These are phyloP conservation scores for Infundibulicybe gibba DNA, from an alignment of 768 basidiomycete species.

Conservation along the genomic window DNA sequence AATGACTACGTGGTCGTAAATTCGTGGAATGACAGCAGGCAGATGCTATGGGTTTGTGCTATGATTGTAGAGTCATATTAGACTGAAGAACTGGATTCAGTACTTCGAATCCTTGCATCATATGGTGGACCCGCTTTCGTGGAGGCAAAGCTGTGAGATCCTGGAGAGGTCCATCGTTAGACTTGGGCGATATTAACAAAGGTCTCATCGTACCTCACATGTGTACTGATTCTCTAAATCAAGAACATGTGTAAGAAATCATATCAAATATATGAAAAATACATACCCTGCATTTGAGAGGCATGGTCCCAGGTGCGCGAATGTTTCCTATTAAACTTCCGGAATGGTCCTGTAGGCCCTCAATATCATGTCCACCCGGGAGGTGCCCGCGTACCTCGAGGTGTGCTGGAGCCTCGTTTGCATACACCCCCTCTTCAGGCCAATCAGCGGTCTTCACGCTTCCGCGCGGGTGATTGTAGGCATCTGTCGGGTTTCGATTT, in stretches of 20 bases:
- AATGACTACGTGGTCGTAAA: no score
- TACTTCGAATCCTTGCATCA: constrained; percentile 57
- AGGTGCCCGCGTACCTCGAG: constrained; percentile 33
- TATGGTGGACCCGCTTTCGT: constrained; percentile 64
- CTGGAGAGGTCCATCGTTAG: constrained; percentile 26
- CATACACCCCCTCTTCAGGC: constrained; percentile 41
- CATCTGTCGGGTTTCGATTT: constrained; percentile 34
- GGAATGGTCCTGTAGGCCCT: constrained; percentile 30
- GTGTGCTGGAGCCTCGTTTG: constrained; percentile 36
- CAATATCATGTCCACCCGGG: constrained; percentile 4
- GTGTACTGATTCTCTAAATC: constrained; percentile 36
- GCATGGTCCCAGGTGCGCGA: constrained; percentile 60
- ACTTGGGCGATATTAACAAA: constrained; percentile 11
- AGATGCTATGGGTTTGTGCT: constrained; percentile 45
- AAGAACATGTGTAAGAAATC: constrained; percentile 2
- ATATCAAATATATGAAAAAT: neutral
- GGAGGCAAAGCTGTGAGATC: constrained; percentile 53
- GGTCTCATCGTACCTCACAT: constrained; percentile 38
- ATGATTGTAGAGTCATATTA: constrained; percentile 35
- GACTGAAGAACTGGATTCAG: constrained; percentile 51
- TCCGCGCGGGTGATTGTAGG: constrained; percentile 37
- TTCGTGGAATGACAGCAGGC: neutral
- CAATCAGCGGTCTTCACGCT: constrained; percentile 43
- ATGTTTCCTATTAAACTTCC: constrained; percentile 47
- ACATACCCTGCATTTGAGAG: constrained; percentile 39